Percentiles rank a stretch among this genome's conserved stretches.
These are phyloP conservation scores for Fomitopsis schrenkii DNA, from an alignment of 1,284 basidiomycete genomes.

Conservation along the genomic window DNA sequence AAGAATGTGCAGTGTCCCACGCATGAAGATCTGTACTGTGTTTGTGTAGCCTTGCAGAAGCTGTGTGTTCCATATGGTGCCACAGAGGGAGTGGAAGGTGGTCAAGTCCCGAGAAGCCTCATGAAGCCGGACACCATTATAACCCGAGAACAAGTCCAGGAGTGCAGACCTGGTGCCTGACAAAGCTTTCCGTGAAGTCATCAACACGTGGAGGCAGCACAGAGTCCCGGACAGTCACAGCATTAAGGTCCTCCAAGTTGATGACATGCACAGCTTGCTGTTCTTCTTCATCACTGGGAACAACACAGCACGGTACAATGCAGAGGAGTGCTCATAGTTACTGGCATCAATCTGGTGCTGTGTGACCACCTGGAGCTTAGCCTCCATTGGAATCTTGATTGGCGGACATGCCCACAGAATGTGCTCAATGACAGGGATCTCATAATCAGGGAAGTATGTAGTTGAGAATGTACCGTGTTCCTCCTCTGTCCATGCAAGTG, in stretches of 20 bases:
- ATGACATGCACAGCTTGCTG: slow-evolving; percentile 26
- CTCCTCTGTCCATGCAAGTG: not conserved
- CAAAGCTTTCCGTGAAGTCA: slow-evolving; percentile 30
- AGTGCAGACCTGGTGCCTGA: slow-evolving; percentile 14
- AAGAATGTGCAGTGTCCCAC: slow-evolving; percentile 20
- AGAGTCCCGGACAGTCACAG: slow-evolving; percentile 27
- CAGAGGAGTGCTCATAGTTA: slow-evolving; percentile 27
- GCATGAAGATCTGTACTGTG: slow-evolving; percentile 25
- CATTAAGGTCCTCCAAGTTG: slow-evolving; percentile 30
- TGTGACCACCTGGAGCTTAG: slow-evolving; percentile 13
- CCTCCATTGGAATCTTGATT: slow-evolving; percentile 23
- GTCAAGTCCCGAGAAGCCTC: slow-evolving; percentile 22
- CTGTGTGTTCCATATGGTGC: slow-evolving; percentile 13
- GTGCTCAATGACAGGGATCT: slow-evolving; percentile 26
- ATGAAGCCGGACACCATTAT: slow-evolving; percentile 3
- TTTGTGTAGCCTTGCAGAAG: slow-evolving; percentile 28
- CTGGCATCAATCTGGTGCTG: slow-evolving; percentile 18
- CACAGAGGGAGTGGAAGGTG: slow-evolving; percentile 20
- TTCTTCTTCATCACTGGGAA: slow-evolving; percentile 32
- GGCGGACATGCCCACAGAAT: slow-evolving; percentile 26
- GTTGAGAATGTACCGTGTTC: slow-evolving; percentile 23
- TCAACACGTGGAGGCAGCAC: slow-evolving; percentile 25
- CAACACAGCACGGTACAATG: slow-evolving; percentile 26
- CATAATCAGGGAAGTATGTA: slow-evolving; percentile 30
- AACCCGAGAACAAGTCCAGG: slow-evolving; percentile 9